A percentile compares a stretch with the other conserved stretches of the same genome.
Evolutionary conservation across 2,329 filamentous ascomycete genomes (phyloP).

Genomic region (Diaporthe nobilis): DNA sequence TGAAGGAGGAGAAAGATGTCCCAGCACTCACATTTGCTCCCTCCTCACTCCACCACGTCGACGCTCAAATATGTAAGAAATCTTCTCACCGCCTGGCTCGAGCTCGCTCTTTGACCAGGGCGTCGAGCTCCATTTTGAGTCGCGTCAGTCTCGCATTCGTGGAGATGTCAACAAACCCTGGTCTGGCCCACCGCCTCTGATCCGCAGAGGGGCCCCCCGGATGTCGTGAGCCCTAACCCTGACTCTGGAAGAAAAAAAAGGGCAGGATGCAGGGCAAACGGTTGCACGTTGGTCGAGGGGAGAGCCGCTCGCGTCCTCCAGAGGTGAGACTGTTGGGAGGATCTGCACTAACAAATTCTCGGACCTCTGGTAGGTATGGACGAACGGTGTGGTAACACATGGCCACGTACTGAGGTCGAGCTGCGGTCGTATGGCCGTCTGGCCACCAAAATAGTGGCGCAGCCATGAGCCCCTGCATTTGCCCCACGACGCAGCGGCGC

Average conservation of each 20-base stretch:
- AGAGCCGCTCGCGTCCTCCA: background rate
- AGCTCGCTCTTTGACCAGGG: slow-evolving; percentile 32
- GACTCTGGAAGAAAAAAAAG: background rate
- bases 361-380: background rate
- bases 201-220: slow-evolving; percentile 8
- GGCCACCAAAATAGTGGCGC: slow-evolving; percentile 10
- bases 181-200: slow-evolving; percentile 32
- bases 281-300: background rate
- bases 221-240: slow-evolving; percentile 31
- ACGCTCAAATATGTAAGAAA: slow-evolving; percentile 26
- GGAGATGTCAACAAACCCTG: slow-evolving; percentile 23
- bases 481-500: slow-evolving; percentile 7
- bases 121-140: slow-evolving; percentile 30
- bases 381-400: slow-evolving; percentile 29
- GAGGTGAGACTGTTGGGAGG: background rate
- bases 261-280: background rate
- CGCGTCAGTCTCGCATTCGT: slow-evolving; percentile 37
- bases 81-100: slow-evolving; percentile 38
- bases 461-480: slow-evolving; percentile 12
- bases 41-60: background rate
- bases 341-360: background rate
- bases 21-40: slow-evolving; percentile 6
- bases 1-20: slow-evolving; percentile 8
- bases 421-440: slow-evolving; percentile 3
- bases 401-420: background rate